Evolutionary conservation across 2,329 filamentous ascomycete species (phyloP), one percentile per base, ranked within the genome.

Genomic region (Bipolaris sorokiniana): DNA sequence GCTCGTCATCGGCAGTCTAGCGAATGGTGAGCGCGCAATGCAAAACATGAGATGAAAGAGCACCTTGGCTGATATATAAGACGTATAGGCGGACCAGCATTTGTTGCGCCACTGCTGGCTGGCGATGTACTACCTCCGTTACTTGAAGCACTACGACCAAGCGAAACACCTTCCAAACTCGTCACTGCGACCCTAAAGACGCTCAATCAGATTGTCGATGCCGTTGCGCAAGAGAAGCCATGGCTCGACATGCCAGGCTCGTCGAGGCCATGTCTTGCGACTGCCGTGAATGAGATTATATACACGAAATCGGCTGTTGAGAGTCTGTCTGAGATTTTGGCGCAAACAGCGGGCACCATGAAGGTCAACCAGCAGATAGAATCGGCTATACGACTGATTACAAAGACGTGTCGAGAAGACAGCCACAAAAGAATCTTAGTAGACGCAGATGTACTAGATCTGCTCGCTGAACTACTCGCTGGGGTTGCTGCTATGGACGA

Each of bases 1-100:
- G 37, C 87, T 96, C 62, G 84, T 97, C n/a, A 80, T 96, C 34
- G 88, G 89, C 45, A 95, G 91, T 75, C 86, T 98, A 71, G 91
- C 92, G 55, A 88, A 90, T 78, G 92, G 93, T 92, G 82, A 69
- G 82, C 54, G 53, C 52, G 56, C 50, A 34, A 46, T 20, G 50
- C 40, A 22, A 41, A 48, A 31, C 9, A 41, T 36, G 10, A 37
- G 47, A 1, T 33, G 31, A 33, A 48, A n/a, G 50, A 51, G 34
- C 38, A 48, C 37, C 13, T 47, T 59, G 53, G 60, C 66, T 73
- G 61, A 71, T 59, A 36, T 49, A 46, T 53, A 42, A 41, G 45
- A 41, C 26, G 36, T 52, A 52, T 47, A 96, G 92, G 90, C 64
- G 93, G 94, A 5, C 86, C 91, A 42, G 81, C 88, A 15, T 97